A percentile compares a stretch with the other conserved stretches of the same genome.
Evolutionary conservation across 345 rosid genomes (phyloP).

Genomic region (Hibiscus mutabilis): DNA sequence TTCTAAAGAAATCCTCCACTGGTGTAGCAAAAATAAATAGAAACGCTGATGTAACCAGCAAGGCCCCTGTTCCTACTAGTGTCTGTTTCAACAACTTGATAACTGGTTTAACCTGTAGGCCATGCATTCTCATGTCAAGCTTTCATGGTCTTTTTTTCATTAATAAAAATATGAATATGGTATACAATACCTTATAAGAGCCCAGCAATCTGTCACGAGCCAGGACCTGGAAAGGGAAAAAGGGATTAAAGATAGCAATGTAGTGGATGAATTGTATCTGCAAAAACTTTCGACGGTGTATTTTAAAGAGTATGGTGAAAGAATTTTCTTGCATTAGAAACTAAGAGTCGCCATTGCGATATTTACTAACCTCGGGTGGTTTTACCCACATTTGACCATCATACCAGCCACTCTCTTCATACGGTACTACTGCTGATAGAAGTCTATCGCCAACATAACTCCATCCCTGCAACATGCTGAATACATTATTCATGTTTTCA

Average conservation of each 20-base stretch:
- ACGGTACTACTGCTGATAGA: slow-evolving; percentile 86
- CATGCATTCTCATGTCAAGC: neutral
- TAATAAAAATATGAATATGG: neutral
- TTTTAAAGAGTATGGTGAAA: neutral
- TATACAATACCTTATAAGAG: slow-evolving; percentile 67
- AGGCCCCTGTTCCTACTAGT: slow-evolving; percentile 69
- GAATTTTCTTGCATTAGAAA: neutral
- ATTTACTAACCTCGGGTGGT: slow-evolving; percentile 77
- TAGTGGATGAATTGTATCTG: neutral
- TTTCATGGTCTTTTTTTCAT: neutral
- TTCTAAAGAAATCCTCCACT: slow-evolving; percentile 33
- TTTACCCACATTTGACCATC: slow-evolving; percentile 98
- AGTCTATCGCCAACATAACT: slow-evolving; percentile 94
- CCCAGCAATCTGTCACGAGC: slow-evolving; percentile 94
- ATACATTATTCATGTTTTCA: neutral
- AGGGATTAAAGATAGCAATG: neutral
- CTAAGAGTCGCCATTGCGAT: slow-evolving; percentile 25
- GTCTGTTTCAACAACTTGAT: slow-evolving; percentile 83
- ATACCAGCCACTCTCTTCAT: slow-evolving; percentile 99
- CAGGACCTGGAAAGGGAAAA: slow-evolving; percentile 49
- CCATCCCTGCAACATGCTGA: slow-evolving; percentile 65
- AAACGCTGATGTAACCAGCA: slow-evolving; percentile 60
- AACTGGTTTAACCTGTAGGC: slow-evolving; percentile 78
- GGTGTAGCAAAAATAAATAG: slow-evolving; percentile 80
- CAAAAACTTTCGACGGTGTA: neutral